Evolutionary conservation across 768 basidiomycete genomes (phyloP), one percentile per base, ranked within the genome.

Genomic region (Lentinula detonsa): DNA sequence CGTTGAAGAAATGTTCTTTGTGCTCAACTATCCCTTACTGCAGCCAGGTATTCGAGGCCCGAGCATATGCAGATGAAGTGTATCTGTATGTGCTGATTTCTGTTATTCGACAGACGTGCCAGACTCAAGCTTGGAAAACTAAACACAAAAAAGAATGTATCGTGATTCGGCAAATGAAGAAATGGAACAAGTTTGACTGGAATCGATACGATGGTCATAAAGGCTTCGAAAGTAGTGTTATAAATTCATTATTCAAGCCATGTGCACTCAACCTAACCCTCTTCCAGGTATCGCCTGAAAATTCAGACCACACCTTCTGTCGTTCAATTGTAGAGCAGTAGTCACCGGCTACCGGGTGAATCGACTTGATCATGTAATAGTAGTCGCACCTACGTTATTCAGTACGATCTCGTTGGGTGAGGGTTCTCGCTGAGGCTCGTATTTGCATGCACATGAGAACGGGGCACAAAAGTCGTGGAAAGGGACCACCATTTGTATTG

Each of bases 181-280:
- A 67, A 18, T 73, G 71, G 71, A 69, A 61, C 15, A 56, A 62
- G 13, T 65, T 65, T 31, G 64, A 70, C 49, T 73, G 71, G 72
- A 50, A 58, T 31, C 28, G 45, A 4, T 71, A 66, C 21, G 61
- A 68, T 31, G 40, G 8, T 56, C 40, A 55, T 39, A 13, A 11
- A 40, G 53, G 53, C 39, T 55, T 55, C 13, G 6, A 8, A 15
- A 21, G 50, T 49, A 49, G 23, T 9, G 21, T 5, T 18, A 21
- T 8, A 23, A 48, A 48, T 9, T n/a, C 21, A 5, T 15, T 15
- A 15, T 13, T 43, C 42, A 43, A 13, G 37, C 5, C 13, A 39
- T 8, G 37, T 8, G 37, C 9, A 39, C 37, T 39, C 16, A 43
- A 43, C 42, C 13, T 10, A 43, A 15, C 42, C 16, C 13, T n/a